phyloP scores from a whole-genome alignment of 148 eudicot species.

The Rhododendron henanense region DNA sequence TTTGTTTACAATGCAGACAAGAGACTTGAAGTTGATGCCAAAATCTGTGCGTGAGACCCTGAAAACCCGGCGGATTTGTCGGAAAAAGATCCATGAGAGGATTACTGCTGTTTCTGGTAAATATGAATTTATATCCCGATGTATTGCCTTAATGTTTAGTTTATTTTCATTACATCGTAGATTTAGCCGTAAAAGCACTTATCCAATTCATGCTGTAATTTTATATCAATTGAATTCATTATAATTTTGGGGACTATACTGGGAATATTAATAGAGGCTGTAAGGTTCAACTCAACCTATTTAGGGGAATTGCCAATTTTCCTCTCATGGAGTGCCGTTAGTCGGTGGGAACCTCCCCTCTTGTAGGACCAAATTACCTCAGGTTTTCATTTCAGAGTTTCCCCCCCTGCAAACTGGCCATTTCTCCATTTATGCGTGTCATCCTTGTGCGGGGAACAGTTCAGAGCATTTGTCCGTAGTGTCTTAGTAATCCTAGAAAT shows the following conservation, averaged over 20 bases:
- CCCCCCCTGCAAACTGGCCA: neutral
- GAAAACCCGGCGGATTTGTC: conserved; percentile 62
- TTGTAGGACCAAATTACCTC: neutral
- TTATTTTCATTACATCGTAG: neutral
- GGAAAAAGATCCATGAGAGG: conserved; percentile 79
- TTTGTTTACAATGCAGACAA: conserved; percentile 48
- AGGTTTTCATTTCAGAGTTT: neutral
- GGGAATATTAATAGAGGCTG: conserved; percentile 4
- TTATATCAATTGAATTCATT: neutral
- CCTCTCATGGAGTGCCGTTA: neutral
- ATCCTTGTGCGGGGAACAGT: neutral
- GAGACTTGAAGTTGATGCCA: conserved; percentile 75
- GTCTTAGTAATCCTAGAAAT: neutral
- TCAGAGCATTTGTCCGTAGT: neutral
- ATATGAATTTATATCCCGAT: conserved; percentile 5
- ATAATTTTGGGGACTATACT: neutral
- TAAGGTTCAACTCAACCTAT: neutral
- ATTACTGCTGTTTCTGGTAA: conserved; percentile 69
- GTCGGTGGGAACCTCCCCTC: neutral
- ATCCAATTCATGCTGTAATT: no score
- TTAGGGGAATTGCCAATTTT: neutral
- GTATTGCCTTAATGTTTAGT: neutral
- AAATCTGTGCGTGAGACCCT: conserved; percentile 41
- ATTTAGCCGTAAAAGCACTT: neutral
- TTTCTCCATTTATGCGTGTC: neutral